These are phyloP conservation scores for Exophiala xenobiotica DNA, from an alignment of 2,329 filamentous ascomycete species.

Conservation along the genomic window DNA sequence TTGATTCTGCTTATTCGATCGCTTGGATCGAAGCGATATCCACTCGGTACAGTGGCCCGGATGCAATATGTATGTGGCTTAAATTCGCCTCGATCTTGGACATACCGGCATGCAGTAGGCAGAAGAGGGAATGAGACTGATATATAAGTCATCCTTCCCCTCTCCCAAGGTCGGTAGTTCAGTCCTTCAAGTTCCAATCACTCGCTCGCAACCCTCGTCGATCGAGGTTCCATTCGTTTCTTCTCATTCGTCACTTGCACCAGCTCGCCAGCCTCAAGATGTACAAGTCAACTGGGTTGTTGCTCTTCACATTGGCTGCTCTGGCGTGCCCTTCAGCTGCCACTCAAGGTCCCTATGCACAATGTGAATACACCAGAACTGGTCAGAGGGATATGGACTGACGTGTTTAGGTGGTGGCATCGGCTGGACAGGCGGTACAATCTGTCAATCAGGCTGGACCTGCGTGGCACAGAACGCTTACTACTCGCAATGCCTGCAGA, in stretches of 20 bases:
- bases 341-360: slow-evolving; percentile 19
- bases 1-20: neutral
- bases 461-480: slow-evolving; percentile 37
- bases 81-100: too few species aligned
- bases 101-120: too few species aligned
- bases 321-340: slow-evolving; percentile 14
- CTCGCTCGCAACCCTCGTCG: slow-evolving; percentile 18
- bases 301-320: slow-evolving; percentile 13
- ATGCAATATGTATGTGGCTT: neutral
- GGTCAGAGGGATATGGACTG: neutral
- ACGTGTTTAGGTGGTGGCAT: slow-evolving; percentile 38
- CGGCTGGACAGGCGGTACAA: slow-evolving; percentile 37
- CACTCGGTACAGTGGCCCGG: slow-evolving; percentile 3
- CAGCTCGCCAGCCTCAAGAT: slow-evolving; percentile 9
- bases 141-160: neutral
- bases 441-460: slow-evolving; percentile 36
- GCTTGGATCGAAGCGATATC: slow-evolving; percentile 15
- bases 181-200: slow-evolving; percentile 8
- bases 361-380: slow-evolving; percentile 15
- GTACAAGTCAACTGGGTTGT: slow-evolving; percentile 10
- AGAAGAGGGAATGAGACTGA: too few species aligned
- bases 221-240: slow-evolving; percentile 22
- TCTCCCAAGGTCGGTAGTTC: neutral
- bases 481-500: slow-evolving; percentile 40
- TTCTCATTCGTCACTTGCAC: slow-evolving; percentile 3